A percentile compares a stretch with the other conserved stretches of the same genome.
phyloP scores from a whole-genome alignment of 208 protist genomes.

The Leptomonas pyrrhocoris region DNA sequence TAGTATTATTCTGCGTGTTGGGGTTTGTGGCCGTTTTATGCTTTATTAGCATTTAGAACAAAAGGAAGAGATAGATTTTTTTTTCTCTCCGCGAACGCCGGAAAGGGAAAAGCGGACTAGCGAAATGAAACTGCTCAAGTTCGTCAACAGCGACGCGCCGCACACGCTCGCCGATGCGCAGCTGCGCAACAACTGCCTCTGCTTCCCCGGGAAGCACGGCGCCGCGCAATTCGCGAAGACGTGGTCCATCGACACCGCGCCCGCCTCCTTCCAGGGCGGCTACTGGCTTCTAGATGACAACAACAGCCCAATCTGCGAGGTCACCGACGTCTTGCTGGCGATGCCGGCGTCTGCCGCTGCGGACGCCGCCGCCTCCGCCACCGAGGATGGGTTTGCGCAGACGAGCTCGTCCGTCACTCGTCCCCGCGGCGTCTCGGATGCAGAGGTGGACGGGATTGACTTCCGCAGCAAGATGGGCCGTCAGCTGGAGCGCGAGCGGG shows the following conservation, averaged over 20 bases:
- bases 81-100: too few relatives aligned
- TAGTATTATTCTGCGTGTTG: too few relatives aligned
- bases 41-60: too few relatives aligned
- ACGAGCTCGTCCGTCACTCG: constrained; percentile 19
- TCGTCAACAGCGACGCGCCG: constrained; percentile 78
- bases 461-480: constrained; percentile 76
- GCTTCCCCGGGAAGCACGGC: constrained; percentile 26
- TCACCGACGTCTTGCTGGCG: constrained; percentile 58
- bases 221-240: constrained; percentile 29
- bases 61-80: too few relatives aligned
- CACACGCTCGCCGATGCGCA: constrained; percentile 50
- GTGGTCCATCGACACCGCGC: constrained; percentile 34
- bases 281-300: constrained; percentile 84
- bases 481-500: constrained; percentile 63
- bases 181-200: constrained; percentile 42
- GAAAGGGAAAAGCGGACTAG: too few relatives aligned
- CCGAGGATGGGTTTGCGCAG: background rate
- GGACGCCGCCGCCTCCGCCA: too few relatives aligned
- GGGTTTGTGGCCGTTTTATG: too few relatives aligned
- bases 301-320: constrained; percentile 58
- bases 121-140: constrained; percentile 85
- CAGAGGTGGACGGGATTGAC: constrained; percentile 56
- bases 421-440: constrained; percentile 49
- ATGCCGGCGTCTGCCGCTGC: constrained; percentile 21
- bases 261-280: constrained; percentile 27